phyloP scores from a whole-genome alignment of 495 filamentous ascomycete species.

The Emericellopsis terricola region DNA sequence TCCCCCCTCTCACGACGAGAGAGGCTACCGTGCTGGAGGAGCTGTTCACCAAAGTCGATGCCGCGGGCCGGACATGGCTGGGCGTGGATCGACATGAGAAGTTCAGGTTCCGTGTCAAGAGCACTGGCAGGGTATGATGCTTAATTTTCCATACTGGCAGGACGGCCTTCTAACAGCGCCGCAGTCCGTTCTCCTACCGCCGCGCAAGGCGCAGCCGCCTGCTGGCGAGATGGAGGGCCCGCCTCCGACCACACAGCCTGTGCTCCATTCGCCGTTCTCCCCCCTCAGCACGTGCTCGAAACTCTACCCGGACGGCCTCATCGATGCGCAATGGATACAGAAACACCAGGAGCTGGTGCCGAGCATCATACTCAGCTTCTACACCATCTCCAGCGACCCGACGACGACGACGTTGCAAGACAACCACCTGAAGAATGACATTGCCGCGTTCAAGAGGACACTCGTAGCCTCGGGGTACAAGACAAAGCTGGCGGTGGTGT shows the following conservation, averaged over 20 bases:
- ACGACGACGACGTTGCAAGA: slow-evolving; percentile 55
- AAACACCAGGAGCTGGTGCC: slow-evolving; percentile 77
- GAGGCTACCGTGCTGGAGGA: slow-evolving; percentile 42
- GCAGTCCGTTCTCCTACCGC: slow-evolving; percentile 30
- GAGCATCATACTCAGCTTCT: slow-evolving; percentile 59
- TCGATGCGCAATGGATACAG: slow-evolving; percentile 61
- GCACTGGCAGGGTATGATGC: slow-evolving; percentile 49
- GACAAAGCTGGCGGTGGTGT: slow-evolving; percentile 53
- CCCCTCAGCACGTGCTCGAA: slow-evolving; percentile 64
- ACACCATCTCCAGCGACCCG: slow-evolving; percentile 48
- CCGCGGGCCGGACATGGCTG: slow-evolving; percentile 36
- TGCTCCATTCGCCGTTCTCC: slow-evolving; percentile 75
- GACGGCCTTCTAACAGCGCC: too few species aligned
- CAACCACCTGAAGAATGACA: slow-evolving; percentile 76
- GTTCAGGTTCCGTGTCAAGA: slow-evolving; percentile 39
- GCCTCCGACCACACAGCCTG: slow-evolving; percentile 14
- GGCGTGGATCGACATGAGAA: slow-evolving; percentile 19
- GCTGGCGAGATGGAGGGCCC: slow-evolving; percentile 11
- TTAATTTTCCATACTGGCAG: neutral
- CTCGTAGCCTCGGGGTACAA: slow-evolving; percentile 53
- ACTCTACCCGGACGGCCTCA: slow-evolving; percentile 72
- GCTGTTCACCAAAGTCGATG: slow-evolving; percentile 42
- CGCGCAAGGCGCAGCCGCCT: slow-evolving; percentile 29
- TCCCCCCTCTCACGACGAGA: slow-evolving; percentile 42
- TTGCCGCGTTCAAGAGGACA: slow-evolving; percentile 52